Percentiles rank a stretch among this genome's conserved stretches.
Conservation (phyloP, 495 filamentous ascomycete species). For the Penicillium silybi region DNA sequence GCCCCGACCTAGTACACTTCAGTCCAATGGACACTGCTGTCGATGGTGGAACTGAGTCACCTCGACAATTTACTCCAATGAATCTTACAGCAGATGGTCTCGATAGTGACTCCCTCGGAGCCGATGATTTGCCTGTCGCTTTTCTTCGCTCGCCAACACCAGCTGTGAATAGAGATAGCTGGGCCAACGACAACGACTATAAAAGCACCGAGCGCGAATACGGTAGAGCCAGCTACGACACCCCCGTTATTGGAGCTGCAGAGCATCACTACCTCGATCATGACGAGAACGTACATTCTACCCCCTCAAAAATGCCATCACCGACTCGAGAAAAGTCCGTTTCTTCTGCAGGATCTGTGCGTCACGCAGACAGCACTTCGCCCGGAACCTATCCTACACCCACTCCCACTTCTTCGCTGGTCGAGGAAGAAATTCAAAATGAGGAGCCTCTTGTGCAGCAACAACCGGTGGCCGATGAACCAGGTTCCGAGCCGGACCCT, state of each 20-base stretch:
- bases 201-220: constrained; percentile 4
- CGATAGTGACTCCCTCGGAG: constrained; percentile 24
- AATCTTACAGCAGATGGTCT: constrained; percentile 23
- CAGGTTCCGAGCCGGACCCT: constrained; percentile 3
- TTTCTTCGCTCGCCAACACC: constrained; percentile 16
- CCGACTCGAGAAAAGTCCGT: constrained; percentile 25
- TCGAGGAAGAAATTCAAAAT: constrained; percentile 32
- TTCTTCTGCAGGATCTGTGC: constrained; percentile 30
- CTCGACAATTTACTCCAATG: constrained; percentile 23
- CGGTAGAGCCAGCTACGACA: constrained; percentile 25
- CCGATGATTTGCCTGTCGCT: constrained; percentile 22
- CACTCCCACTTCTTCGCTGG: constrained; percentile 37
- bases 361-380: constrained; percentile 30
- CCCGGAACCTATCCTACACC: constrained; percentile 41
- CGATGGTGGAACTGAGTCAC: constrained; percentile 11
- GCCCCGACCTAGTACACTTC: background rate
- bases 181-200: constrained; percentile 1
- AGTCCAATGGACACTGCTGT: constrained; percentile 24
- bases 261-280: constrained; percentile 29
- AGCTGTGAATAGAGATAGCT: background rate
- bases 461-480: background rate
- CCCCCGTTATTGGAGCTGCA: constrained; percentile 27
- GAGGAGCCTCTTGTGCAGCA: constrained; percentile 1
- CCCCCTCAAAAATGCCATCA: constrained; percentile 41
- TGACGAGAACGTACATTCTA: constrained; percentile 34